phyloP scores from a whole-genome alignment of 371 early-diverging fungal genomes.

The Lichtheimia hyalospora region DNA sequence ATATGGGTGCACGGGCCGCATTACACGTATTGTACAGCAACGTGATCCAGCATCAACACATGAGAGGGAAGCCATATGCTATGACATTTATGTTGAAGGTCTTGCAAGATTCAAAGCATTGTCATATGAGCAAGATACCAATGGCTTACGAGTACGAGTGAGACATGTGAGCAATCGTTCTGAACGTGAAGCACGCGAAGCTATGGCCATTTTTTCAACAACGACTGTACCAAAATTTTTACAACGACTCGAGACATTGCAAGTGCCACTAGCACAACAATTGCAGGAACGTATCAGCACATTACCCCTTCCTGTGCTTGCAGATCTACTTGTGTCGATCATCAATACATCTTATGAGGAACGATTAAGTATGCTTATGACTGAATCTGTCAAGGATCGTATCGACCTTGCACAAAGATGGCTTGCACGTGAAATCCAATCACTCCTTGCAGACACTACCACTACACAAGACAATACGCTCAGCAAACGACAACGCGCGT shows the following conservation, averaged over 20 bases:
- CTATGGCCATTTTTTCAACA: no score
- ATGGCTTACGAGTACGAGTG: constrained; percentile 27
- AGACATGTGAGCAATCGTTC: constrained; percentile 21
- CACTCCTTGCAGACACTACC: constrained; percentile 74
- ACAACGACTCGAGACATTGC: no score
- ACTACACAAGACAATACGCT: constrained; percentile 63
- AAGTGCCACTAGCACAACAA: constrained; percentile 29
- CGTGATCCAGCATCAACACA: constrained; percentile 16
- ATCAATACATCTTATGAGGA: constrained; percentile 73
- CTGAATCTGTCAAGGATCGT: constrained; percentile 55
- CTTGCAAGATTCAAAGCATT: constrained; percentile 33
- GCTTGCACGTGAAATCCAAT: constrained; percentile 73
- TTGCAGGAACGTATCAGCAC: constrained; percentile 64
- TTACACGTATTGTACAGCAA: constrained; percentile 36
- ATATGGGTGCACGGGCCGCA: constrained; percentile 45
- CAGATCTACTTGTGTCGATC: constrained; percentile 70
- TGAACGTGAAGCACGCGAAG: constrained; percentile 11
- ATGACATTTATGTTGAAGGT: constrained; percentile 42
- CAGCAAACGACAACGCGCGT: constrained; percentile 79
- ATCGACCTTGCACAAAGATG: constrained; percentile 56
- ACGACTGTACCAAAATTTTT: no score
- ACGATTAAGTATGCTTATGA: constrained; percentile 61
- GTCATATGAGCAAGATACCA: constrained; percentile 8
- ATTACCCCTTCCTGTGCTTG: constrained; percentile 59
- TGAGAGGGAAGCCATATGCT: neutral